Conservation (phyloP, 108 stramenopile genomes). For the Fistulifera solaris region DNA sequence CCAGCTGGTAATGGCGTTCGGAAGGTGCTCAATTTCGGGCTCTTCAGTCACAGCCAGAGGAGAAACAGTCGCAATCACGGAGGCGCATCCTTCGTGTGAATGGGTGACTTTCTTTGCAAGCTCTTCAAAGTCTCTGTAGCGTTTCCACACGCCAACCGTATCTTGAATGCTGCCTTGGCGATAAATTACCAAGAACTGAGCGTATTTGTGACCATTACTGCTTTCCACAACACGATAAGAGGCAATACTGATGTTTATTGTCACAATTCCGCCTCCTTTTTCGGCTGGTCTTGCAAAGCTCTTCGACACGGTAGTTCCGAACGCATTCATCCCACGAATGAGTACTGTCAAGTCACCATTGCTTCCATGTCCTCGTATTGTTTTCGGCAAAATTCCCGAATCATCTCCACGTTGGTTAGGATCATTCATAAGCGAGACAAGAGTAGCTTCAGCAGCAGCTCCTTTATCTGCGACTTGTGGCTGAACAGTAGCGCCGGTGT, state of each 20-base stretch:
- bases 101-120: slow-evolving; percentile 62
- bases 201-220: slow-evolving; percentile 63
- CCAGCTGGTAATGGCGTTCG: slow-evolving; percentile 86
- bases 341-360: slow-evolving; percentile 55
- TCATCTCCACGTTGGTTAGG: not conserved
- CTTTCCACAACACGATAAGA: slow-evolving; percentile 79
- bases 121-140: slow-evolving; percentile 79
- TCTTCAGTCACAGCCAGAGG: slow-evolving; percentile 70
- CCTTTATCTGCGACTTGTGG: not conserved
- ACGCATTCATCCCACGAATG: slow-evolving; percentile 70
- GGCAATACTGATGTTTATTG: slow-evolving; percentile 77
- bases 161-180: slow-evolving; percentile 74
- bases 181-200: slow-evolving; percentile 80
- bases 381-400: slow-evolving; percentile 1
- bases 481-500: not conserved
- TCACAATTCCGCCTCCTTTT: slow-evolving; percentile 54
- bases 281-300: slow-evolving; percentile 46
- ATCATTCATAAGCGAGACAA: slow-evolving; percentile 38
- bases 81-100: slow-evolving; percentile 64
- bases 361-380: slow-evolving; percentile 7
- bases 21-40: slow-evolving; percentile 64
- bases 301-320: slow-evolving; percentile 86
- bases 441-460: slow-evolving; percentile 52
- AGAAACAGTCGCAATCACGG: slow-evolving; percentile 64
- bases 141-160: slow-evolving; percentile 86